phyloP scores from a whole-genome alignment of 495 filamentous ascomycete species.

The Penicillium paradoxum region DNA sequence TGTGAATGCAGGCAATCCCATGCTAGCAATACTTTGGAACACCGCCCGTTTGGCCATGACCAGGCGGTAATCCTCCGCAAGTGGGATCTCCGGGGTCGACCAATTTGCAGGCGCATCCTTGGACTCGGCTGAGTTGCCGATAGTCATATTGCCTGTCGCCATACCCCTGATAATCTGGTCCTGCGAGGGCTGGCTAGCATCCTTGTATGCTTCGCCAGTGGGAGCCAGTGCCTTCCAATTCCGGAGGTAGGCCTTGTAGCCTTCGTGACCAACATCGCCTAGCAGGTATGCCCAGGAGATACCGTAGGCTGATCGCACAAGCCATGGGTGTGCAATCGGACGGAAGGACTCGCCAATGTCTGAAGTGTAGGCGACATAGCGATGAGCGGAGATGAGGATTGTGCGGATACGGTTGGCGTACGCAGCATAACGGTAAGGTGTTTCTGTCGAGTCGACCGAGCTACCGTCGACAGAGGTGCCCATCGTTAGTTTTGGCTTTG shows the following conservation, averaged over 20 bases:
- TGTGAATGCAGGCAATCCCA: conserved; percentile 92
- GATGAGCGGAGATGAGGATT: conserved; percentile 83
- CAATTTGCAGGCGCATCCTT: conserved; percentile 27
- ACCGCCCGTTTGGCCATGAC: conserved; percentile 87
- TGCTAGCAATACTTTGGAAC: conserved; percentile 85
- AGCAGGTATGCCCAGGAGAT: conserved; percentile 89
- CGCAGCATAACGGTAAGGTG: conserved; percentile 82
- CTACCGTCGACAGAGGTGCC: conserved; percentile 37
- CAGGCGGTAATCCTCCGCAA: conserved; percentile 83
- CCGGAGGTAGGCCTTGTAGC: conserved; percentile 87
- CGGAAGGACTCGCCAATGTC: conserved; percentile 97
- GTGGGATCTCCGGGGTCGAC: conserved; percentile 50
- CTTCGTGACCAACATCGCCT: conserved; percentile 88
- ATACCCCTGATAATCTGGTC: conserved; percentile 35
- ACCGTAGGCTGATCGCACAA: conserved; percentile 80
- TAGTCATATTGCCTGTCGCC: conserved; percentile 36
- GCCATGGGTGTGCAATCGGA: conserved; percentile 78
- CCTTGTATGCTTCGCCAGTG: conserved; percentile 39
- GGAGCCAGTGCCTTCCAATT: conserved; percentile 58
- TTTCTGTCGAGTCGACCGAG: conserved; percentile 75
- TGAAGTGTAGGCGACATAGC: conserved; percentile 96
- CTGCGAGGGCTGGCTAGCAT: conserved; percentile 30
- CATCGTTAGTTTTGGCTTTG: conserved; percentile 13
- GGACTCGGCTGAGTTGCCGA: conserved; percentile 8
- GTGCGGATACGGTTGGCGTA: conserved; percentile 85